Percentiles rank a stretch among this genome's conserved stretches.
Evolutionary conservation across 2,329 filamentous ascomycete species (phyloP).

Genomic region (Aspergillus udagawae): DNA sequence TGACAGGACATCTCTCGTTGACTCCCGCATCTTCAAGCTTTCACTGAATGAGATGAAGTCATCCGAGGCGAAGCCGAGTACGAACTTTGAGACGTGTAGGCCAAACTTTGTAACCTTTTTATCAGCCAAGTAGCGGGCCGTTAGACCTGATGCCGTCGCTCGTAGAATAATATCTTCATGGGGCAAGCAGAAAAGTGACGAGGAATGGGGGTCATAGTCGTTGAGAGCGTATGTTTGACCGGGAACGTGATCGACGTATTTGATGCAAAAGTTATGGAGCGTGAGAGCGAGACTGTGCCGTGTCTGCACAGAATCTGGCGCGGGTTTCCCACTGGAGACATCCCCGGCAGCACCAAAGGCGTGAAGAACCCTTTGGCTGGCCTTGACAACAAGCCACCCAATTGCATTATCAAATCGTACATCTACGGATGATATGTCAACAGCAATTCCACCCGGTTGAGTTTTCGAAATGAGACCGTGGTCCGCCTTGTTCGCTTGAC

Average conservation of each 20-base stretch:
- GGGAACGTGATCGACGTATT: conserved; percentile 36
- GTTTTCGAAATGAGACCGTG: not conserved
- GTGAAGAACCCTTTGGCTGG: conserved; percentile 29
- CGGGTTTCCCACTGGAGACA: conserved; percentile 2
- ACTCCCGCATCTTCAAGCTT: conserved; percentile 44
- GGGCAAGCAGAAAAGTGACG: conserved; percentile 17
- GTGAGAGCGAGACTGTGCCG: conserved; percentile 21
- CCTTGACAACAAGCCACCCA: conserved; percentile 39
- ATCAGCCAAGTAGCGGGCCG: conserved; percentile 18
- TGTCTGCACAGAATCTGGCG: conserved; percentile 6
- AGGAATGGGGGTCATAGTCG: conserved; percentile 6
- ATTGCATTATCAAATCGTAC: conserved; percentile 39
- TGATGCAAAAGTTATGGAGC: conserved; percentile 29
- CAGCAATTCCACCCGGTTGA: conserved; percentile 17
- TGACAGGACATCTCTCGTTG: conserved; percentile 38
- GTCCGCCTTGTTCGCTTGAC: conserved; percentile 1
- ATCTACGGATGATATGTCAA: conserved; percentile 29
- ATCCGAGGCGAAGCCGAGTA: conserved; percentile 46
- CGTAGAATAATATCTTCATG: conserved; percentile 34
- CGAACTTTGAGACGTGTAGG: conserved; percentile 40
- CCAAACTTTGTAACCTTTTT: conserved; percentile 23
- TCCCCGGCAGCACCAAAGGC: conserved; percentile 14
- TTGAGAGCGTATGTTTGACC: conserved; percentile 24
- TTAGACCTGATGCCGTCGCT: conserved; percentile 22
- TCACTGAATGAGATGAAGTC: conserved; percentile 52